phyloP scores from a whole-genome alignment of 1,139 yeast genomes.

The Diutina neorugosa region DNA sequence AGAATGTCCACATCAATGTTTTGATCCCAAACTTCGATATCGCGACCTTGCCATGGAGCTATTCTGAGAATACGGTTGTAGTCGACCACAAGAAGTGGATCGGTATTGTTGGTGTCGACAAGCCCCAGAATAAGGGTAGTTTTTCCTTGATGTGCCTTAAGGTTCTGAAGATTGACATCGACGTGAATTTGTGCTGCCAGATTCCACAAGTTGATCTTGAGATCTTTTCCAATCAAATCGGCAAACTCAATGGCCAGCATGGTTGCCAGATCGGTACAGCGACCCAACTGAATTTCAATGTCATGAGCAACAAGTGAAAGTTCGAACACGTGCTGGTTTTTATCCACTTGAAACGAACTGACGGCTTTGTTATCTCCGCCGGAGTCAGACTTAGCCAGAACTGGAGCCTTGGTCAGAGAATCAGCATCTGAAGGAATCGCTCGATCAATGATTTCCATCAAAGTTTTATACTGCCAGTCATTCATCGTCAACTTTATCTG shows the following conservation, averaged over 20 bases:
- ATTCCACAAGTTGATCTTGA: background rate
- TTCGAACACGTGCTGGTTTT: background rate
- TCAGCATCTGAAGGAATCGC: constrained; percentile 29
- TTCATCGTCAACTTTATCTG: constrained; percentile 57
- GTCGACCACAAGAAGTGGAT: constrained; percentile 23
- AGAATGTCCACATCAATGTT: constrained; percentile 66
- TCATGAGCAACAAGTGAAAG: background rate
- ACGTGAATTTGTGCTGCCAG: background rate
- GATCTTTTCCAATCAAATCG: background rate
- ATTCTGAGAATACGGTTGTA: constrained; percentile 50
- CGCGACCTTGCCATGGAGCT: constrained; percentile 43
- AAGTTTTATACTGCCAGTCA: constrained; percentile 81
- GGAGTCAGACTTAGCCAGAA: background rate
- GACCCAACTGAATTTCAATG: background rate
- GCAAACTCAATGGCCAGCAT: background rate
- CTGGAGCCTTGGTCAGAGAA: background rate
- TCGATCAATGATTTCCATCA: constrained; percentile 65
- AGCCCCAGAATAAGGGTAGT: background rate
- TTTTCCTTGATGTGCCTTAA: background rate
- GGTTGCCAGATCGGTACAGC: background rate
- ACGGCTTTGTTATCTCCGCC: background rate
- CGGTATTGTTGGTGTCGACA: background rate
- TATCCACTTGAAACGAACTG: background rate
- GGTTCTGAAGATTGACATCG: background rate
- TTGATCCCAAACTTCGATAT: constrained; percentile 70